Evolutionary conservation across 2,329 filamentous ascomycete species (phyloP), one percentile per base, ranked within the genome.

Genomic region (Colletotrichum lini): DNA sequence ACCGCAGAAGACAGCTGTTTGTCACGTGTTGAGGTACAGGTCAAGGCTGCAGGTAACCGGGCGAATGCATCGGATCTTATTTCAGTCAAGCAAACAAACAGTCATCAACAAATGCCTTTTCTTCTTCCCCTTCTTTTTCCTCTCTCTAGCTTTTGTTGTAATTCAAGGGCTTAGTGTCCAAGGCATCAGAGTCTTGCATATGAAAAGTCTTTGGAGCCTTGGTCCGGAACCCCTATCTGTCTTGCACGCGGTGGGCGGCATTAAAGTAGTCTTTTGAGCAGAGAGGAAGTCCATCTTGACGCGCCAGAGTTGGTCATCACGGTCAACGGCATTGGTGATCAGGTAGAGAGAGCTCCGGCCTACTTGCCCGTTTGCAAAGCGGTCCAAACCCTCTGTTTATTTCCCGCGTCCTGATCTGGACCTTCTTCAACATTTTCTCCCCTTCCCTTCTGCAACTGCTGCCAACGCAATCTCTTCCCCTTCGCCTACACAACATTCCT

Each of bases 11-110:
- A 52, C 61, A 69, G 47, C 53, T 73, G 72, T 73, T 73, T 73
- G 72, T 73, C 72, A 73, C 72, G 72, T 73, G 70, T 45, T 52
- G 61, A 62, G 65, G 53, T 65, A 73, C 70, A 66, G 61, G 66
- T 58, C 62, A 59, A 65, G 57, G 61, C 67, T 73, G 72, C 72
- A 73, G 72, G 52, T 73, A 73, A 70, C 72, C 72, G 72, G 38
- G 30, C 56, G 61, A 65, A 60, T 57, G 59, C 65, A 62, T 56
- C 72, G 70, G 70, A 73, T 49, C 70, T 72, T 70, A 73, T 66
- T 70, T 66, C 26, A 40, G 57, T 72, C 47, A 47, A 63, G 72
- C 72, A 73, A 73, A 73, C 72, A 66, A 64, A 65, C 54, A 44
- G 69, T 9, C 35, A 38, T 38, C 67, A 65, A 66, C 69, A 45